Evolutionary conservation across 495 filamentous ascomycete species (phyloP).

Genomic region (Aspergillus funiculosus): DNA sequence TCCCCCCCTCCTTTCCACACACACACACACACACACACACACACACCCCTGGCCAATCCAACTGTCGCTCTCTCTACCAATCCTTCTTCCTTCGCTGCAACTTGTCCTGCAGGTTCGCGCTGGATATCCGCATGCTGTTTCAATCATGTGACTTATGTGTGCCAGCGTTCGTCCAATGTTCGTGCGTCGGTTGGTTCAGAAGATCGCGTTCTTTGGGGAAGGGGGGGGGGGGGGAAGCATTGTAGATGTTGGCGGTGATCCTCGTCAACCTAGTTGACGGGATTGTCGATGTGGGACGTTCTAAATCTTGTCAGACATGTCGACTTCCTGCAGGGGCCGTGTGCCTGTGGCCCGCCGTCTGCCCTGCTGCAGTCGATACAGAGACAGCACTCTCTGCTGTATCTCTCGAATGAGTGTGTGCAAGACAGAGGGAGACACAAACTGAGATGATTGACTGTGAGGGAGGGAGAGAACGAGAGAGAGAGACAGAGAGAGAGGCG

Average conservation of each 20-base stretch:
- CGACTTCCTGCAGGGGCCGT: slow-evolving; percentile 21
- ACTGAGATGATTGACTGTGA: neutral
- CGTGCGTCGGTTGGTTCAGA: slow-evolving; percentile 14
- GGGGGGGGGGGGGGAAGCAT: neutral
- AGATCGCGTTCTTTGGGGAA: too few relatives aligned
- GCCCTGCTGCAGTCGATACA: slow-evolving; percentile 16
- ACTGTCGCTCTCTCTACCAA: slow-evolving; percentile 18
- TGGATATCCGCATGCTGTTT: slow-evolving; percentile 35
- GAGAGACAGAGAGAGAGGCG: neutral
- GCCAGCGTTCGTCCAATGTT: slow-evolving; percentile 21
- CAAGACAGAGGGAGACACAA: neutral
- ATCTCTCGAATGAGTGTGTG: too few relatives aligned
- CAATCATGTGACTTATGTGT: slow-evolving; percentile 39
- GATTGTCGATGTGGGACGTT: slow-evolving; percentile 22
- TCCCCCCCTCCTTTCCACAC: neutral
- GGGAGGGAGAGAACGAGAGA: slow-evolving; percentile 6
- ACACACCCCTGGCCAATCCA: slow-evolving; percentile 2
- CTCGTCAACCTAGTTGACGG: slow-evolving; percentile 16
- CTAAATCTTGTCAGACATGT: slow-evolving; percentile 26
- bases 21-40: neutral
- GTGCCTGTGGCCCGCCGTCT: slow-evolving; percentile 18
- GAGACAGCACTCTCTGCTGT: neutral
- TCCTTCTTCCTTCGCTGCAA: slow-evolving; percentile 20
- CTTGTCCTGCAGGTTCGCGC: slow-evolving; percentile 34
- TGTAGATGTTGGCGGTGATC: slow-evolving; percentile 15